Base-by-base conservation (phyloP, 257 asterid species). In the Ilex asprella region DNA sequence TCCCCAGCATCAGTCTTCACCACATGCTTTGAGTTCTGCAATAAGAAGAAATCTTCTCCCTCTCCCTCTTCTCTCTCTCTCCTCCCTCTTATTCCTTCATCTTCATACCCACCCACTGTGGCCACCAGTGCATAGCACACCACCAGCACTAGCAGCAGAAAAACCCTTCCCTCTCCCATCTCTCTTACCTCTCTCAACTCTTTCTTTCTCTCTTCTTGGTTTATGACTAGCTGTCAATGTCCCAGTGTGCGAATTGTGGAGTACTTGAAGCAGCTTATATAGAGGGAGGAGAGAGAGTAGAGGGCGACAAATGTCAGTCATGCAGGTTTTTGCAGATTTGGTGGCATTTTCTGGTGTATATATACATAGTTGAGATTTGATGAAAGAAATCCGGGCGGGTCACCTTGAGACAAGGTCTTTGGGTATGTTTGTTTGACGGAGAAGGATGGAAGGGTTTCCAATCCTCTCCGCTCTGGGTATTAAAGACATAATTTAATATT, bases 1-100 rank as follows among this genome's bases (percentile, higher is more conserved):
- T 57, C 66, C 5, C 99, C 99, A 0, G 96, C 95, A 21, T 79
- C 85, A 1, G 97, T 92, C 62, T 55, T 66, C 64, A 85, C 78
- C 21, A 89, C 92, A 10, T 51, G 67, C 73, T 74, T 59, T 0
- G 88, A 77, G 0, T 87, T 79, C 72, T 64, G 86, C 86, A 90
- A 61, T 72, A 90, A 49, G 71, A 87, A 87, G 75, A 39, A 21
- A 9, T 72, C 73, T 27, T 62, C 67, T 16, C 79, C 69, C 12
- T 49, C 61, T 2, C 31, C 56, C 79, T 61, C 76, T 11, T 54
- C 71, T 12, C 61, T 59, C 10, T 12, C 44, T 16, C 16, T 60
- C 2, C 55, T 49, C 2, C 66, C 61, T 16, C 30, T 66, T 21
- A 32, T 1, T 16, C 68, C 68, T 46, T 76, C 76, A 5, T 61